Base-by-base conservation (phyloP, 768 basidiomycete species). In the Cubamyces lactineus region DNA sequence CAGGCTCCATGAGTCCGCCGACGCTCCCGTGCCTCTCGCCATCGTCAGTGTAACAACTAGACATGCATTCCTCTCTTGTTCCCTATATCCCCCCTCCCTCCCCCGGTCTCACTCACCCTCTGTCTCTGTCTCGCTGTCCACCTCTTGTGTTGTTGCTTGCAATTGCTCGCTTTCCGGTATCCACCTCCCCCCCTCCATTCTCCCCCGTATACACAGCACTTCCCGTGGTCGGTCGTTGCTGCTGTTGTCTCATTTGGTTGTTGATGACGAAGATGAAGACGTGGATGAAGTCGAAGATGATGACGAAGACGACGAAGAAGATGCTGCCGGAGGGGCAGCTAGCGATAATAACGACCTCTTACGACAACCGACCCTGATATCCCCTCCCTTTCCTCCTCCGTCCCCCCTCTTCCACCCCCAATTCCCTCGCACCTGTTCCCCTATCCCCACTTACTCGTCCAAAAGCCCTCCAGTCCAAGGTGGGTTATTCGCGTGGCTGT, bases 21-120 rank as follows among this genome's bases (percentile, higher is more conserved):
- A 34, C 34, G 34, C 26, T 26, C 49, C 57, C 52, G 23, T 7
- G n/a, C 23, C 51, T 60, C 46, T 39, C 39, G 47, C 58, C 58
- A 46, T 45, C 59, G 63, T 49, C 67, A 58, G 65, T 86, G 86
- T 87, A 88, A 87, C 82, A 83, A 86, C 82, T 87, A 88, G 85
- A 88, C 80, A 87, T 85, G 82, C 83, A 75, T 75, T 73, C 75
- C 71, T 57, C 53, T 41, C 17, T 26, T 13, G 13, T 47, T 24
- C 57, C 30, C 45, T 75, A 71, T 72, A 69, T 74, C 66, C 72
- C 62, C 61, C 54, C 62, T 57, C 63, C 65, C 59, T 23, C 12
- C 7, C 59, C 19, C 45, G 21, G 41, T 51, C 53, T 57, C 50
- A 59, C 45, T 61, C 50, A 53, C 48, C 52, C 55, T 30, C 55